These are phyloP conservation scores for Penicillium griseofulvum DNA, from an alignment of 2,329 filamentous ascomycete genomes.

Conservation along the genomic window DNA sequence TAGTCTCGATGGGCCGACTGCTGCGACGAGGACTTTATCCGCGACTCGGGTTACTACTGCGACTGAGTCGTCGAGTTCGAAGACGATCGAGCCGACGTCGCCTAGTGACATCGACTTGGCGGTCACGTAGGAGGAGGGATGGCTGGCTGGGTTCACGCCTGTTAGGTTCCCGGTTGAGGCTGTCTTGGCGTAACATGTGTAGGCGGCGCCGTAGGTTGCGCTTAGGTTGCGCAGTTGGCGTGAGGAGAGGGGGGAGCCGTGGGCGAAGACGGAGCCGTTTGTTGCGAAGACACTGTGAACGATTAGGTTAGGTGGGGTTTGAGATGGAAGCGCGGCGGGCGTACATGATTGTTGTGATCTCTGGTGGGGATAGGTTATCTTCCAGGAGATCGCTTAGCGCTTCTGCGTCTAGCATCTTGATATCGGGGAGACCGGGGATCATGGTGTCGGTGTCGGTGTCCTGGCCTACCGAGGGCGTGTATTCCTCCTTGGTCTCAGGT, in stretches of 20 bases:
- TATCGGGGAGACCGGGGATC: constrained; percentile 43
- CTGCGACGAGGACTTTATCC: constrained; percentile 44
- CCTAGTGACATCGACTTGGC: constrained; percentile 42
- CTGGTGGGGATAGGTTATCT: constrained; percentile 44
- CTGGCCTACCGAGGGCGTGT: constrained; percentile 11
- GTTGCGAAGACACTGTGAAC: constrained; percentile 41
- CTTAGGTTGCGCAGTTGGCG: constrained; percentile 43
- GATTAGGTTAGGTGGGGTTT: not conserved
- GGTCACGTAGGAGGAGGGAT: constrained; percentile 45
- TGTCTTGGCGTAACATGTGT: constrained; percentile 43
- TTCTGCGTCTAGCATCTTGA: constrained; percentile 45
- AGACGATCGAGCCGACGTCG: constrained; percentile 46
- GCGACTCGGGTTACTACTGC: constrained; percentile 44
- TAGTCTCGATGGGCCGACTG: constrained; percentile 39
- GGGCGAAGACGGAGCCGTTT: constrained; percentile 46
- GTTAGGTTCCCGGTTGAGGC: constrained; percentile 43
- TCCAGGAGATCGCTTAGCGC: constrained; percentile 42
- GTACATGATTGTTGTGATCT: constrained; percentile 47
- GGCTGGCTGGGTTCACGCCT: constrained; percentile 43
- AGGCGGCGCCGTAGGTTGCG: constrained; percentile 45
- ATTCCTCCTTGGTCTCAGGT: constrained; percentile 12
- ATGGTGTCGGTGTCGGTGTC: constrained; percentile 30
- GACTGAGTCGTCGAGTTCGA: constrained; percentile 42
- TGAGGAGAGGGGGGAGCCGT: constrained; percentile 40
- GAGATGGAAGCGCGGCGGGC: not conserved